Conservation (phyloP, 208 protist species). For the Leishmania amazonensis region DNA sequence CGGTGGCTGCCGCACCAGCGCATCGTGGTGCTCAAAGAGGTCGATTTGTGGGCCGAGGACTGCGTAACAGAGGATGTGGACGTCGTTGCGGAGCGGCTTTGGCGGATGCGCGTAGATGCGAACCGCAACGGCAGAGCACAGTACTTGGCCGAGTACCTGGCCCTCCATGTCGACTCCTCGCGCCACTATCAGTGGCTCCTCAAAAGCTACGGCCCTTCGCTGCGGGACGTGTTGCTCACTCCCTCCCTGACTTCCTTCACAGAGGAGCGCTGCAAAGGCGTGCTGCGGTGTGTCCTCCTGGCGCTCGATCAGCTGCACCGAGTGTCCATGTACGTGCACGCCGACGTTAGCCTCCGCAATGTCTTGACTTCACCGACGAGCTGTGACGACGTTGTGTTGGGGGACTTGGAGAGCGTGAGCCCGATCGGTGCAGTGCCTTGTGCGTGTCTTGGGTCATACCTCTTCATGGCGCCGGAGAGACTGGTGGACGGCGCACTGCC, state of each 20-base stretch:
- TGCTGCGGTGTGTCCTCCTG: conserved; percentile 37
- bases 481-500: conserved; percentile 14
- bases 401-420: conserved; percentile 30
- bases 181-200: conserved; percentile 44
- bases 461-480: conserved; percentile 47
- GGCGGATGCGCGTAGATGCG: conserved; percentile 7
- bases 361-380: conserved; percentile 27
- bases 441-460: conserved; percentile 19
- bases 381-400: conserved; percentile 8
- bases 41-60: conserved; percentile 40
- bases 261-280: conserved; percentile 9
- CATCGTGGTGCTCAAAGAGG: conserved; percentile 56
- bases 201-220: conserved; percentile 33
- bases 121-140: not conserved
- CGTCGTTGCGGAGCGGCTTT: conserved; percentile 14
- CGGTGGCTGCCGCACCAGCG: conserved; percentile 18
- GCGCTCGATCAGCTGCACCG: conserved; percentile 59
- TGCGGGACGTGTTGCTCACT: conserved; percentile 30
- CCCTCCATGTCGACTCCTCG: conserved; percentile 34
- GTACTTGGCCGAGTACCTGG: conserved; percentile 45
- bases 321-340: conserved; percentile 43
- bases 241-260: not conserved
- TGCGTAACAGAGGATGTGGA: conserved; percentile 17
- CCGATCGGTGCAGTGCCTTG: conserved; percentile 12
- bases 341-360: conserved; percentile 64